Base-by-base conservation (phyloP, 2,329 filamentous ascomycete genomes). In the Ophiocordyceps unilateralis region DNA sequence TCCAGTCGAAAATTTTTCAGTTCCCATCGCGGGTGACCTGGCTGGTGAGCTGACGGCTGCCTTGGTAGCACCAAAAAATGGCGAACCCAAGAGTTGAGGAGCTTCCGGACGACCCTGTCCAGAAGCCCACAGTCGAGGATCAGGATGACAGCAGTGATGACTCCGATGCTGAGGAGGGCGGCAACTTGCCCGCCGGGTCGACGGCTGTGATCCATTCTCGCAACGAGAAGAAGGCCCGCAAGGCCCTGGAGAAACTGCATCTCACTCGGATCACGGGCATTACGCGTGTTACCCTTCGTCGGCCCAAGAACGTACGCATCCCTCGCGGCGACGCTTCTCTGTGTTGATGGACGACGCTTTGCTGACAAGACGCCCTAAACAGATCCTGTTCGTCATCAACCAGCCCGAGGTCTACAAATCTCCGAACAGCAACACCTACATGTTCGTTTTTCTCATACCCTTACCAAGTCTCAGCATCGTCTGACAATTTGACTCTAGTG, bases 151-250 rank as follows among this genome's bases (percentile, higher is more conserved):
- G 73, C 61, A 80, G 75, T 69, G 78, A 78, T 58, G 81, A 85
- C 54, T 83, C 81, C 55, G 83, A 85, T 57, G 80, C 74, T 55
- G 87, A 91, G 56, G 83, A 93, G 57, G 83, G 76, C 56, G 41
- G 76, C 49, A 76, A 76, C 54, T 63, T 76, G 53, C 86, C 89
- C 62, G 81, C 83, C 54, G 91, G 89, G 61, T 84, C 87, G 59
- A 78, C 82, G 51, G 83, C 89, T 60, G 78, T 91, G 58, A 81
- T 98, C 61, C 89, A 96, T 78, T 94, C 86, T 63, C 87, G 91
- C 68, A 96, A 96, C 73, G 91, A 98, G 83, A 98, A 98, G 84
- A 98, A 98, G 81, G 93, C 91, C 58, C 83, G 91, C 71, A 98
- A 98, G 79, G 87, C 88, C 60, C 93, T 98, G 64, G 84, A 87